Evolutionary conservation across 495 filamentous ascomycete genomes (phyloP).

Genomic region (Penicillium nucicola): DNA sequence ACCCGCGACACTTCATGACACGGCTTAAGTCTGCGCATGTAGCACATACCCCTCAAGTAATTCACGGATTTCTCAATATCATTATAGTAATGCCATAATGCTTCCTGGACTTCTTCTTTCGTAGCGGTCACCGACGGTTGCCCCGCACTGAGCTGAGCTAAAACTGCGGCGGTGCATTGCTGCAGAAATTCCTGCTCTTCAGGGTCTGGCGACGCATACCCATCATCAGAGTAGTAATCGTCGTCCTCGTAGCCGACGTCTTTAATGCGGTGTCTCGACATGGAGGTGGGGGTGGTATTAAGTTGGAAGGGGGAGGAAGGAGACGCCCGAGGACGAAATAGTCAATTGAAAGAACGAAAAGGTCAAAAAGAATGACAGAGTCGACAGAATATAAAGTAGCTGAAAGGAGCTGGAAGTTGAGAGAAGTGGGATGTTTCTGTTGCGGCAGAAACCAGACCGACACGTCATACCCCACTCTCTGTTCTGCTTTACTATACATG

Average conservation of each 20-base stretch:
- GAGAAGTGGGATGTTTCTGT: too few species aligned
- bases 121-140: slow-evolving; percentile 39
- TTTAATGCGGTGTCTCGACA: slow-evolving; percentile 50
- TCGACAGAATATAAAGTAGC: too few species aligned
- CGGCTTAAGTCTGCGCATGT: neutral
- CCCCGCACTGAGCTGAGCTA: slow-evolving; percentile 37
- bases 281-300: slow-evolving; percentile 12
- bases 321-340: neutral
- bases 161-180: slow-evolving; percentile 37
- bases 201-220: slow-evolving; percentile 41
- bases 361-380: too few species aligned
- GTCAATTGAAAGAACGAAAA: too few species aligned
- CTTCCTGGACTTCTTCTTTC: slow-evolving; percentile 72
- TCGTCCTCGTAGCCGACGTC: slow-evolving; percentile 45
- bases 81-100: slow-evolving; percentile 94
- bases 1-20: neutral
- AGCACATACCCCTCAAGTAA: slow-evolving; percentile 65
- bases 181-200: slow-evolving; percentile 43
- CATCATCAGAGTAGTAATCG: slow-evolving; percentile 39
- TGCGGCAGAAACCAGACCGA: neutral
- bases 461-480: slow-evolving; percentile 1
- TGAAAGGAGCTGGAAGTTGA: too few species aligned
- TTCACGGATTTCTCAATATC: slow-evolving; percentile 80
- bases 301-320: slow-evolving; percentile 1
- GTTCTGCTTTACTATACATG: too few species aligned